Conservation (phyloP, 1,284 basidiomycete species). For the Irpex sp. region DNA sequence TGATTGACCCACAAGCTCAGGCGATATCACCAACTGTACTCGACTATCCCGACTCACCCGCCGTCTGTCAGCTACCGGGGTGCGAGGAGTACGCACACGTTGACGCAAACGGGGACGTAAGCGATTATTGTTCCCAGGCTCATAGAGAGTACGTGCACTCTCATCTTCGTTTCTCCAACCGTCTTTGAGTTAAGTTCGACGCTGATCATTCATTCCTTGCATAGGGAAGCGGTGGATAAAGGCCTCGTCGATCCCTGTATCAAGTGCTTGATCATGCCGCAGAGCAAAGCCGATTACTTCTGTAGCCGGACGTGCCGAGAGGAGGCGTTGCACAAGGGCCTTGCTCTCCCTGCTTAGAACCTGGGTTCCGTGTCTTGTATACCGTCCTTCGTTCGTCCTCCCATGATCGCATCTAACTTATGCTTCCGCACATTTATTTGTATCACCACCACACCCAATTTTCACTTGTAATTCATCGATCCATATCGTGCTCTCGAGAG, state of each 20-base stretch:
- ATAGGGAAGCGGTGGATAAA: constrained; percentile 44
- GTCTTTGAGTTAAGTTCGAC: neutral
- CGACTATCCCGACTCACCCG: constrained; percentile 7
- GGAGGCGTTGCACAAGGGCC: constrained; percentile 40
- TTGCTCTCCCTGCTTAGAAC: neutral
- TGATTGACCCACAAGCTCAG: neutral
- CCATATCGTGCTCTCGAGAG: neutral
- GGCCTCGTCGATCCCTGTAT: constrained; percentile 46
- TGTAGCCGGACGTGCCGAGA: constrained; percentile 46
- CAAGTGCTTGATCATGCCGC: constrained; percentile 49
- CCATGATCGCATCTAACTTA: neutral
- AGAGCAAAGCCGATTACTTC: constrained; percentile 49
- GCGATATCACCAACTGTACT: neutral
- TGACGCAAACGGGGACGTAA: constrained; percentile 40
- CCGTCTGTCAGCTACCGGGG: constrained; percentile 44
- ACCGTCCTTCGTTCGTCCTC: neutral
- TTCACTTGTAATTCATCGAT: neutral
- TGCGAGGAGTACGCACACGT: constrained; percentile 47
- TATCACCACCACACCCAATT: neutral
- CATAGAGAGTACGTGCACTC: constrained; percentile 44
- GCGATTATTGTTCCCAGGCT: constrained; percentile 47
- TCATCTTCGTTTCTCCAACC: neutral
- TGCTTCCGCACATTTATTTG: neutral
- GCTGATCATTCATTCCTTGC: neutral
- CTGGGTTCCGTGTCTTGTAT: neutral